Conservation (phyloP, 768 basidiomycete genomes). For the Kwoniella mangroviensis region DNA sequence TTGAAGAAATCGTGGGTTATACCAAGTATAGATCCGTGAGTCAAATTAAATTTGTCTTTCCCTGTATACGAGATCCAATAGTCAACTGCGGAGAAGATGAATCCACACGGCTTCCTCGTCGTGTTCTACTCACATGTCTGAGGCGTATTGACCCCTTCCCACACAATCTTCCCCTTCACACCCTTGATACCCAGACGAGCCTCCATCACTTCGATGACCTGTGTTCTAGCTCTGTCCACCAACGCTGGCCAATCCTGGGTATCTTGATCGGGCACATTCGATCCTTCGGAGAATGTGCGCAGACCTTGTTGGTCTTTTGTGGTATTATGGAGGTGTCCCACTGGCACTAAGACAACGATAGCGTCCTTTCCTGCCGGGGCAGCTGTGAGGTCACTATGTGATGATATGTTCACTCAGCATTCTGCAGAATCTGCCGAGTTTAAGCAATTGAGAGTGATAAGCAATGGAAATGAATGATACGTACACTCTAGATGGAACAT, state of each 20-base stretch:
- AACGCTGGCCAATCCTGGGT: constrained; percentile 54
- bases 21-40: constrained; percentile 60
- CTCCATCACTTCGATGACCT: constrained; percentile 55
- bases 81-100: not conserved
- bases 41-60: constrained; percentile 60
- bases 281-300: constrained; percentile 27
- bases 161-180: constrained; percentile 55
- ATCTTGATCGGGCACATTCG: constrained; percentile 29
- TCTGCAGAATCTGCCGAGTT: too few species aligned
- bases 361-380: constrained; percentile 60
- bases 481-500: constrained; percentile 58
- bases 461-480: constrained; percentile 13
- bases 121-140: constrained; percentile 54
- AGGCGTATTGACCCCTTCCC: constrained; percentile 60
- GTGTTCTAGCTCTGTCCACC: constrained; percentile 53
- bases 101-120: too few species aligned
- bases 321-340: constrained; percentile 54
- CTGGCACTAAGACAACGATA: constrained; percentile 59
- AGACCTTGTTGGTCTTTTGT: constrained; percentile 17
- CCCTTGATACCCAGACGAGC: constrained; percentile 49
- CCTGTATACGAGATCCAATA: constrained; percentile 28
- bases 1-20: constrained; percentile 59
- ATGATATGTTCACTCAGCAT: not conserved
- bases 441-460: too few species aligned
- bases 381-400: constrained; percentile 57